These are phyloP conservation scores for Candida albicans DNA, from an alignment of 1,139 yeast species.

Conservation along the genomic window DNA sequence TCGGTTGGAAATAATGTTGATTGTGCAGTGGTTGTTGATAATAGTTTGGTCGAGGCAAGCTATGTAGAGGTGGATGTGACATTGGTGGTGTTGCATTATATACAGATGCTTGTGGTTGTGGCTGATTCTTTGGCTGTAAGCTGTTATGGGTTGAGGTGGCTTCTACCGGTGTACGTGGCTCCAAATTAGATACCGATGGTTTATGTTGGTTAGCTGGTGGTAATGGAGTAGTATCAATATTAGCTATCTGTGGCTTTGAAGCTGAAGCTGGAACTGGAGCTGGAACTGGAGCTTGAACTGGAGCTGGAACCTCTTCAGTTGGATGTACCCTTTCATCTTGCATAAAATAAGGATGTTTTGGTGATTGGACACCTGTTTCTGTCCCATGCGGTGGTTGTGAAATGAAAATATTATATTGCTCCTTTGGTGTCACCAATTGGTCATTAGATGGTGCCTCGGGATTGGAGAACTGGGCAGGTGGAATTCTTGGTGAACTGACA, in stretches of 20 bases:
- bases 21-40: neutral
- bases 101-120: slow-evolving; percentile 2
- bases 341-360: slow-evolving; percentile 5
- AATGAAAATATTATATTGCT: slow-evolving; percentile 5
- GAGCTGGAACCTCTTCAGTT: slow-evolving; percentile 7
- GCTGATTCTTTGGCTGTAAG: neutral
- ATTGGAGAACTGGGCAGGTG: neutral
- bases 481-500: slow-evolving; percentile 5
- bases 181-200: neutral
- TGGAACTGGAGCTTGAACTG: neutral
- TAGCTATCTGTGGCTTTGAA: too few species aligned
- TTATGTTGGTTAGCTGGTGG: neutral
- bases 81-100: slow-evolving; percentile 7
- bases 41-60: neutral
- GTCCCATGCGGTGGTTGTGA: slow-evolving; percentile 1
- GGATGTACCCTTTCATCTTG: slow-evolving; percentile 13
- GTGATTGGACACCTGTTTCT: neutral
- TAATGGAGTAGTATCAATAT: neutral
- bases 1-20: slow-evolving; percentile 1
- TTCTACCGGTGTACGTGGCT: neutral
- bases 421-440: slow-evolving; percentile 4
- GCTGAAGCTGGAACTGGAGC: neutral
- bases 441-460: slow-evolving; percentile 1
- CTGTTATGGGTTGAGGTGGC: neutral
- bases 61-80: slow-evolving; percentile 2